Conservation (phyloP, 805 yeast species). For the Yamadazyma phyllophila region DNA sequence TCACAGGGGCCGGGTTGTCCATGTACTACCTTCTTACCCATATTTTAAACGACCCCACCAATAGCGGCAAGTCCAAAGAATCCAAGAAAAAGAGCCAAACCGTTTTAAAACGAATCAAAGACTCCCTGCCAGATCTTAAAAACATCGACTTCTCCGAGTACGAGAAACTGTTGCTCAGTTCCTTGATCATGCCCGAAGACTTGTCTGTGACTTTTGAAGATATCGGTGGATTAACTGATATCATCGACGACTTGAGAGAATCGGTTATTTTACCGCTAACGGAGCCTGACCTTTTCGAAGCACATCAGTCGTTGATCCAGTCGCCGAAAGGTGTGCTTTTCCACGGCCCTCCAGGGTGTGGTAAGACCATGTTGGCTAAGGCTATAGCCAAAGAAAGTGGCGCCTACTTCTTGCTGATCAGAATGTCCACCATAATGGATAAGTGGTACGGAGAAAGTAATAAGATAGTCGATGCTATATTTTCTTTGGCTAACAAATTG, state of each 20-base stretch:
- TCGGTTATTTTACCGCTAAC: slow-evolving; percentile 81
- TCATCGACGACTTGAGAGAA: slow-evolving; percentile 83
- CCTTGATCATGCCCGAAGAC: slow-evolving; percentile 82
- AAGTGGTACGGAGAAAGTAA: slow-evolving; percentile 98
- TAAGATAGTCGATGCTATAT: slow-evolving; percentile 89
- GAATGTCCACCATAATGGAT: slow-evolving; percentile 94
- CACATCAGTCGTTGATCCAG: slow-evolving; percentile 65
- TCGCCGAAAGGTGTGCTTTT: slow-evolving; percentile 94
- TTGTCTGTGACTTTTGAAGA: slow-evolving; percentile 74
- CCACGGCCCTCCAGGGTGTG: slow-evolving; percentile 97
- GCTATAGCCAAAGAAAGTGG: slow-evolving; percentile 90
- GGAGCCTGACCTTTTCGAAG: slow-evolving; percentile 69
- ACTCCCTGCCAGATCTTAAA: slow-evolving; percentile 56
- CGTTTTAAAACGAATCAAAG: slow-evolving; percentile 33
- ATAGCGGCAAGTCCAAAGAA: slow-evolving; percentile 48
- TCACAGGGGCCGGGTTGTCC: slow-evolving; percentile 64
- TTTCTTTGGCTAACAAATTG: slow-evolving; percentile 82
- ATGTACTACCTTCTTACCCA: slow-evolving; percentile 59
- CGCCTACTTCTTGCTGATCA: slow-evolving; percentile 84
- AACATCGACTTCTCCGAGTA: slow-evolving; percentile 61
- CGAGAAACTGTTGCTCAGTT: slow-evolving; percentile 73
- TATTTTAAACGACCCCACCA: slow-evolving; percentile 31
- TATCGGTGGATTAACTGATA: slow-evolving; percentile 83
- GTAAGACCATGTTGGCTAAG: slow-evolving; percentile 95
- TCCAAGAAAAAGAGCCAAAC: slow-evolving; percentile 59